Base-by-base conservation (phyloP, 306 rosid species). In the Purshia tridentata region DNA sequence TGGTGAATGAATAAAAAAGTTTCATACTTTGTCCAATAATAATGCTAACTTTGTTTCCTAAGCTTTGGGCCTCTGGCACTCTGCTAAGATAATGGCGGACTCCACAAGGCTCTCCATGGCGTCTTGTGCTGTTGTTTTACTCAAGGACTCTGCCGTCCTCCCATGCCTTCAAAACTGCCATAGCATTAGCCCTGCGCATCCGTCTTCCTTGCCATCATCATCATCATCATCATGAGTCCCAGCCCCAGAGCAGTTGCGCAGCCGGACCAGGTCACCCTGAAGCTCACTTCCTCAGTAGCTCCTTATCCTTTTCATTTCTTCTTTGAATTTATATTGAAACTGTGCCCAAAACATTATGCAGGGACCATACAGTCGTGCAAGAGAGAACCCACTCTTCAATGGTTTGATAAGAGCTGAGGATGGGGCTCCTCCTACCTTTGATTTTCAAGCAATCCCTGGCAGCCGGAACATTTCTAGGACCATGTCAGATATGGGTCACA, bases 321-420 rank as follows among this genome's bases (percentile, higher is more conserved):
- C 18, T 8, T 8, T 19, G 29, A 55, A 29, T 15, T 61, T 65
- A 63, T 42, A 18, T 65, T 60, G 9, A 61, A 61, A 64, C 46
- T 74, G 70, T 64, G 72, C 64, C n/a, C 8, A 39, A 51, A 14
- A 13, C 39, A 9, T 64, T 56, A 16, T 76, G 79, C 77, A 89
- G 92, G 87, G 78, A 67, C 73, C 74, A 12, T 84, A 65, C 45
- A 54, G 63, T 61, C 87, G 83, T 62, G 48, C 78, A 39, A 75
- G 88, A 80, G 86, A 86, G 50, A 76, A 77, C 35, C 85, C 91
- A 29, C 72, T 16, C 48, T 89, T 76, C 58, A 52, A 86, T 76
- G 89, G 85, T 54, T 81, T 81, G 45, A n/a, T 79, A 69, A 72
- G 52, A 58, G 62, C 29, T 46, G 68, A 72, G 12, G 82, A 68